Evolutionary conservation across 75 land plant species (phyloP).

Genomic region (Pinus taeda): DNA sequence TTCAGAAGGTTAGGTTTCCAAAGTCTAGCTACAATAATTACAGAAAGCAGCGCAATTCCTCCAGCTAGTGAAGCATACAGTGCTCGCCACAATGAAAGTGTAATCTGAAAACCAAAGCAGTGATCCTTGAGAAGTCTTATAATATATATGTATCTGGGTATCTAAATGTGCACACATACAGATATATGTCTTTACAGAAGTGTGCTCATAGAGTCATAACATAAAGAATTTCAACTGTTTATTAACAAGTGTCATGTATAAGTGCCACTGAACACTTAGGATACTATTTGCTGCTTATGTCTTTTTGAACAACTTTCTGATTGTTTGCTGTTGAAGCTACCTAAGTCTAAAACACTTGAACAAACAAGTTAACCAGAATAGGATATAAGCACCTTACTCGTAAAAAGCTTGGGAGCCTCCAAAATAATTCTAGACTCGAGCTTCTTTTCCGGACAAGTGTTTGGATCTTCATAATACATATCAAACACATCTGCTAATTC

Average conservation of each 20-base stretch:
- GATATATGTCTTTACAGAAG: not conserved
- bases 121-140: not conserved
- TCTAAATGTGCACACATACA: not conserved
- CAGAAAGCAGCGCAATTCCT: conserved; percentile 29
- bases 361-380: not conserved
- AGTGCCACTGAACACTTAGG: not conserved
- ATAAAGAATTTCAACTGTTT: not conserved
- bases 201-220: not conserved
- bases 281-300: not conserved
- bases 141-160: not conserved
- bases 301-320: not conserved
- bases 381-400: conserved; percentile 49
- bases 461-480: conserved; percentile 72
- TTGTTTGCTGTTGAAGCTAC: not conserved
- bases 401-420: conserved; percentile 25
- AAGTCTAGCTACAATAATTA: conserved; percentile 33
- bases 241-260: not conserved
- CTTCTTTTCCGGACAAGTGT: conserved; percentile 54
- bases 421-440: conserved; percentile 22
- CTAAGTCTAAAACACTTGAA: not conserved
- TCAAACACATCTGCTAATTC: conserved; percentile 70
- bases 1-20: conserved; percentile 17
- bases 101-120: not conserved
- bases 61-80: conserved; percentile 25
- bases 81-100: conserved; percentile 17